These are phyloP conservation scores for Cenchrus americanus DNA, from an alignment of 176 grass and related monocot genomes.

Conservation along the genomic window DNA sequence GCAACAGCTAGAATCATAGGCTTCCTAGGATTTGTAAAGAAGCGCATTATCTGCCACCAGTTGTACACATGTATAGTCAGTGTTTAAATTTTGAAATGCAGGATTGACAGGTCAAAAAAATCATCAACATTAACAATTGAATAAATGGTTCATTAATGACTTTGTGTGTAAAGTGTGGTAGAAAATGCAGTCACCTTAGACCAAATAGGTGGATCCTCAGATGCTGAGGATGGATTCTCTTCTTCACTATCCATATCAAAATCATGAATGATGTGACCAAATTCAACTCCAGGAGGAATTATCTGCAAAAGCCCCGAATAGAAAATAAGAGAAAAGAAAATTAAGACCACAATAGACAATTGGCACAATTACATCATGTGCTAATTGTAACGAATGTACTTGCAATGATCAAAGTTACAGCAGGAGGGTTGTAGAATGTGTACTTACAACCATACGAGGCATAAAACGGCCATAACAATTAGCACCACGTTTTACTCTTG, in stretches of 20 bases:
- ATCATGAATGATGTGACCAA: slow-evolving; percentile 70
- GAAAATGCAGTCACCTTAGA: slow-evolving; percentile 59
- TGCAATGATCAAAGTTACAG: slow-evolving; percentile 3
- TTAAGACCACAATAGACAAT: slow-evolving; percentile 33
- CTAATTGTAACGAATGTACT: slow-evolving; percentile 26
- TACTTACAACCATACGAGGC: slow-evolving; percentile 90
- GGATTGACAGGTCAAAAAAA: slow-evolving; percentile 9
- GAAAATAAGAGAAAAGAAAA: background rate
- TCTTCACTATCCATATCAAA: slow-evolving; percentile 76
- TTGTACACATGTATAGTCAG: slow-evolving; percentile 32
- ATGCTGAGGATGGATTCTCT: slow-evolving; percentile 54
- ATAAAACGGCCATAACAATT: slow-evolving; percentile 78
- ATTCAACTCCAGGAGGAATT: slow-evolving; percentile 82
- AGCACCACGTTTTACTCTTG: slow-evolving; percentile 69
- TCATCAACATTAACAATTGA: background rate
- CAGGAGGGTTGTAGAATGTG: slow-evolving; percentile 16
- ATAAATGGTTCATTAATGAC: slow-evolving; percentile 14
- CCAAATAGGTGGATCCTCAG: slow-evolving; percentile 76
- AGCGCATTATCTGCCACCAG: slow-evolving; percentile 77
- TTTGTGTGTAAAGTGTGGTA: background rate
- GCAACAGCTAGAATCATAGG: slow-evolving; percentile 86
- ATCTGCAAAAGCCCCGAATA: slow-evolving; percentile 46
- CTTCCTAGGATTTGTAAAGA: slow-evolving; percentile 86
- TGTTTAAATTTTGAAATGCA: slow-evolving; percentile 23
- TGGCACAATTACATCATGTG: background rate